Evolutionary conservation across 1,284 basidiomycete genomes (phyloP).

Genomic region (Sanghuangporus sanghuang): DNA sequence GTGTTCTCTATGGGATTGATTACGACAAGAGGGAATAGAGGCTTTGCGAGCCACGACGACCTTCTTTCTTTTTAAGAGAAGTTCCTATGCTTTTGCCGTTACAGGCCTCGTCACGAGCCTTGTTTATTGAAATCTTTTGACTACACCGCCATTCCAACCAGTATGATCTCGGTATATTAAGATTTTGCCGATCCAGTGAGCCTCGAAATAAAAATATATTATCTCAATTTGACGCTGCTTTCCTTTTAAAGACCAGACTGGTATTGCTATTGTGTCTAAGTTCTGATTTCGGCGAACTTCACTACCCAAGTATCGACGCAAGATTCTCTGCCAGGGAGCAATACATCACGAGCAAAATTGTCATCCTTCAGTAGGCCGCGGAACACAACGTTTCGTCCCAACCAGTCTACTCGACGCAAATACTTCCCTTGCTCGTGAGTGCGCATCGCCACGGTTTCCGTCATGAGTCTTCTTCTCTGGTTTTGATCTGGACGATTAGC

Average conservation of each 20-base stretch:
- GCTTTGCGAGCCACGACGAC: not conserved
- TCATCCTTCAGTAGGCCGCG: slow-evolving; percentile 53
- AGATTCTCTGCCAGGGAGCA: slow-evolving; percentile 36
- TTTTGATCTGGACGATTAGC: slow-evolving; percentile 30
- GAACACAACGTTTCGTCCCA: slow-evolving; percentile 50
- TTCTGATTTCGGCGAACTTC: slow-evolving; percentile 25
- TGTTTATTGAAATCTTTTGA: not conserved
- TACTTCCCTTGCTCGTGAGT: slow-evolving; percentile 4
- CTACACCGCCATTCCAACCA: not conserved
- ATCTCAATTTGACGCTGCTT: not conserved
- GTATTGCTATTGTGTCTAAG: not conserved
- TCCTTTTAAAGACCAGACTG: not conserved
- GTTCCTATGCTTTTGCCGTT: no score
- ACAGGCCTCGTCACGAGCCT: not conserved
- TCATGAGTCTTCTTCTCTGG: slow-evolving; percentile 35
- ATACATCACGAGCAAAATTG: slow-evolving; percentile 42
- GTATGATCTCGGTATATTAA: not conserved
- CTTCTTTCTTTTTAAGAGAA: no score
- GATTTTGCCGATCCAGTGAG: not conserved
- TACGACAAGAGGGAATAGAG: not conserved
- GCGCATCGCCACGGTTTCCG: slow-evolving; percentile 31
- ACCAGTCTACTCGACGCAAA: slow-evolving; percentile 43
- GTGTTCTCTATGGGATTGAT: not conserved
- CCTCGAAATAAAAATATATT: no score
- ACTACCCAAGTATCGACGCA: slow-evolving; percentile 36